phyloP scores from a whole-genome alignment of 148 eudicot genomes.

The Rhododendron mucronatum region DNA sequence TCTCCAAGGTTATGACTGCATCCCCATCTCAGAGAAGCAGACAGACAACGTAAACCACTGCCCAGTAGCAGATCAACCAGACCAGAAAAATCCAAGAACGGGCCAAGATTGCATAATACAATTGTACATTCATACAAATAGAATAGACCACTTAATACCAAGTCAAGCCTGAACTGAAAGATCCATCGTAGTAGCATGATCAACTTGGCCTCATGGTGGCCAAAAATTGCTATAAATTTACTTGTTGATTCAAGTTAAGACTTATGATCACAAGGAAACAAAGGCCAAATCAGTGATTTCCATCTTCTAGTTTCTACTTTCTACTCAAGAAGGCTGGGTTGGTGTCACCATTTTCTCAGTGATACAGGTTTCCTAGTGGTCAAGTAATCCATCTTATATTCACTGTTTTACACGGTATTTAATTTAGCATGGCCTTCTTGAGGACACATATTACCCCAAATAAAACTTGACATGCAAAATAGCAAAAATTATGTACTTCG shows the following conservation, averaged over 20 bases:
- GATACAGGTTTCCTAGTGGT: neutral
- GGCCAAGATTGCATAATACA: neutral
- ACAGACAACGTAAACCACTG: neutral
- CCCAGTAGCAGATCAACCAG: neutral
- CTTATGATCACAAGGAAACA: neutral
- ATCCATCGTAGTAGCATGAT: neutral
- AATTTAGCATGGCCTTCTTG: neutral
- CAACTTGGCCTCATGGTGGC: neutral
- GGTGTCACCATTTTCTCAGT: neutral
- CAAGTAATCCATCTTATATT: neutral
- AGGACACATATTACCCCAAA: neutral
- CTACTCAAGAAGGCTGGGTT: neutral
- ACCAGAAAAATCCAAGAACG: neutral
- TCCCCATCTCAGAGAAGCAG: neutral
- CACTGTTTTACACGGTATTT: neutral
- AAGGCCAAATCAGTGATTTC: neutral
- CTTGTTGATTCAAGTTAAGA: neutral
- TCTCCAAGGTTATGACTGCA: neutral
- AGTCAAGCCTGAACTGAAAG: neutral
- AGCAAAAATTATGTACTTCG: neutral
- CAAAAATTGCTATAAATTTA: neutral
- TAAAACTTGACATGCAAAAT: neutral
- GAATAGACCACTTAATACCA: neutral
- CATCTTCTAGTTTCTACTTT: neutral
- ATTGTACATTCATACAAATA: neutral